These are phyloP conservation scores for Hylodesmum podocarpum DNA, from an alignment of 306 rosid species.

Conservation along the genomic window DNA sequence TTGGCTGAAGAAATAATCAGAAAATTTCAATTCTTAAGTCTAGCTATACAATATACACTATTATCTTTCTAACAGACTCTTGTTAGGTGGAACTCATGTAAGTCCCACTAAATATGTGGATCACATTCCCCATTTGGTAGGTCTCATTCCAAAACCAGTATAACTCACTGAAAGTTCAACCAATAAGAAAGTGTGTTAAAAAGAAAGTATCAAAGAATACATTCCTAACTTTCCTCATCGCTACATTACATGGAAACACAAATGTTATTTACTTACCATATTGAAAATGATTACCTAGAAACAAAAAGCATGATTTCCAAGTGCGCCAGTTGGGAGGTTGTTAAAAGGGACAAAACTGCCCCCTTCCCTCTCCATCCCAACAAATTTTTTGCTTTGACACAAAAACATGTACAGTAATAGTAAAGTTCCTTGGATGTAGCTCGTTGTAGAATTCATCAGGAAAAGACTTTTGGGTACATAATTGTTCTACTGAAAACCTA, in stretches of 20 bases:
- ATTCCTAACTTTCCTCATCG: neutral
- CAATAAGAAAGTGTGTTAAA: neutral
- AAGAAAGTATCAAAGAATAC: neutral
- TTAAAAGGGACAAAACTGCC: neutral
- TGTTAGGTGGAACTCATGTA: neutral
- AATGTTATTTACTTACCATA: neutral
- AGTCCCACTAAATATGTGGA: neutral
- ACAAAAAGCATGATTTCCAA: conserved; percentile 5
- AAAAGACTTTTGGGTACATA: neutral
- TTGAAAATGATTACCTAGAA: neutral
- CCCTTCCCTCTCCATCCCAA: neutral
- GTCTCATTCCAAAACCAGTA: neutral
- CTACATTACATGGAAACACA: neutral
- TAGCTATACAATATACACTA: too few relatives aligned
- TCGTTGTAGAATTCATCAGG: conserved; percentile 16
- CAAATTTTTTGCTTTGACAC: neutral
- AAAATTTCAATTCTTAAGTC: too few relatives aligned
- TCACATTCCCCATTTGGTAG: neutral
- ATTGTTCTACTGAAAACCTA: conserved; percentile 8
- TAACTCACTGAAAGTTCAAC: neutral
- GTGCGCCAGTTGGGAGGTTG: neutral
- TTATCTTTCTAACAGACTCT: neutral
- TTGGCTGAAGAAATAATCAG: too few relatives aligned
- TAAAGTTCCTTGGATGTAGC: neutral
- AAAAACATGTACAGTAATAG: neutral